Base-by-base conservation (phyloP, 352 stramenopile species). In the Phytophthora gonapodyides region DNA sequence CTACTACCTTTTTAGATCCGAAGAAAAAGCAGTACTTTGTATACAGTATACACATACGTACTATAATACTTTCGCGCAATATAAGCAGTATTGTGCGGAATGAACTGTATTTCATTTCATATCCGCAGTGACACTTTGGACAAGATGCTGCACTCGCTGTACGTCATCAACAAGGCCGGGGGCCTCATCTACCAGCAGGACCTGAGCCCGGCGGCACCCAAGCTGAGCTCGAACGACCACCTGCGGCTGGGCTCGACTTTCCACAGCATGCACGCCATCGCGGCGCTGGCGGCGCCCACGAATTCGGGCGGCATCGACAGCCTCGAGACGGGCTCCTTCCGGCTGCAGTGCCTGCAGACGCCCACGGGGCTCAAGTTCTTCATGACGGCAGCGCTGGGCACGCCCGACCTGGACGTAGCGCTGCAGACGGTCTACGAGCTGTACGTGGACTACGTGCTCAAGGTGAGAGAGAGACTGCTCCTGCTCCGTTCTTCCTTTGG, bases 381-480 rank as follows among this genome's bases (percentile, higher is more conserved):
- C 58, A 87, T 98, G 51, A 98, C 89, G n/a, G 89, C 92, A 17
- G 79, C 89, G 21, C 75, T 95, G 11, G 86, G 82, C 19, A 96
- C 89, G 41, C 70, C 77, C 16, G 89, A 97, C 12, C 61, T 98
- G 36, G 91, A 97, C 49, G 60, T 73, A 21, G 89, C 89, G 3
- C 61, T 98, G 59, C 87, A 81, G 51, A 84, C 80, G 4, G 89
- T 98, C 27, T 98, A 98, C 71, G 91, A 98, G 55, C 67, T 98
- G n/a, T 98, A 97, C 69, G 82, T 96, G 35, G 93, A 98, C 82
- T 98, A 96, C 57, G 93, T 98, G 57, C 90, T 98, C 61, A 98
- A 98, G 88, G 89, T 93, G 27, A 31, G 27, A 27, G n/a, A 5
- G n/a, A 17, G 9, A 16, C 27, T 16, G 5, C 2, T 54, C 31